Conservation (phyloP, 441 rosid genomes). For the Metrosideros polymorpha region DNA sequence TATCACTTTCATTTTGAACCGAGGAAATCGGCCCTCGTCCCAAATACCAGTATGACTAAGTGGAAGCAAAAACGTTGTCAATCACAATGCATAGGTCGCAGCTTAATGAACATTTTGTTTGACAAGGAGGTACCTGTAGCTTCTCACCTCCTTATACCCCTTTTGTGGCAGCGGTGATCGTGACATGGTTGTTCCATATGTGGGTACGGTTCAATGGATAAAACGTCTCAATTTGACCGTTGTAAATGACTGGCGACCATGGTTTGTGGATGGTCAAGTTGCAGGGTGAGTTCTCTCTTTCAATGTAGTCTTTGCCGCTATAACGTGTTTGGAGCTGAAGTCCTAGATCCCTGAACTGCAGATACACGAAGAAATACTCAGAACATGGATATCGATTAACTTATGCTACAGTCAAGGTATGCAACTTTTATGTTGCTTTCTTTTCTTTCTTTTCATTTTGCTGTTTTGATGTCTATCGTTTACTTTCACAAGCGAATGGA, state of each 20-base stretch:
- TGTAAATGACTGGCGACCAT: slow-evolving; percentile 6
- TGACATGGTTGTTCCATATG: slow-evolving; percentile 17
- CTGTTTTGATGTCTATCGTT: neutral
- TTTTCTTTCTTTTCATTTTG: neutral
- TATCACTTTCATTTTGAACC: neutral
- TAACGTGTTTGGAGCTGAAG: neutral
- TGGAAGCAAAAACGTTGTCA: neutral
- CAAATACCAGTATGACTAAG: neutral
- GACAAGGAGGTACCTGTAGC: neutral
- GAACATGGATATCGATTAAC: slow-evolving; percentile 10
- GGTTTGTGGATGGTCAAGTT: slow-evolving; percentile 18
- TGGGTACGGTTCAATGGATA: slow-evolving; percentile 14
- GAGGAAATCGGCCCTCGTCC: neutral
- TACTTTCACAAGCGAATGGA: neutral
- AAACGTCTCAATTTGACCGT: slow-evolving; percentile 5
- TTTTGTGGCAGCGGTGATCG: slow-evolving; percentile 10
- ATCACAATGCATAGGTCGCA: neutral
- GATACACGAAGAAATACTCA: slow-evolving; percentile 10
- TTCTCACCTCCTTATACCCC: neutral
- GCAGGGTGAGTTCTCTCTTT: slow-evolving; percentile 9
- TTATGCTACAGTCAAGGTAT: slow-evolving; percentile 22
- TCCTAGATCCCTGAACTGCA: neutral
- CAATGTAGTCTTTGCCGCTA: neutral
- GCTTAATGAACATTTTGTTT: neutral
- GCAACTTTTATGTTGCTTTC: neutral